phyloP scores from a whole-genome alignment of 176 grass and related monocot species.

The Typha latifolia region DNA sequence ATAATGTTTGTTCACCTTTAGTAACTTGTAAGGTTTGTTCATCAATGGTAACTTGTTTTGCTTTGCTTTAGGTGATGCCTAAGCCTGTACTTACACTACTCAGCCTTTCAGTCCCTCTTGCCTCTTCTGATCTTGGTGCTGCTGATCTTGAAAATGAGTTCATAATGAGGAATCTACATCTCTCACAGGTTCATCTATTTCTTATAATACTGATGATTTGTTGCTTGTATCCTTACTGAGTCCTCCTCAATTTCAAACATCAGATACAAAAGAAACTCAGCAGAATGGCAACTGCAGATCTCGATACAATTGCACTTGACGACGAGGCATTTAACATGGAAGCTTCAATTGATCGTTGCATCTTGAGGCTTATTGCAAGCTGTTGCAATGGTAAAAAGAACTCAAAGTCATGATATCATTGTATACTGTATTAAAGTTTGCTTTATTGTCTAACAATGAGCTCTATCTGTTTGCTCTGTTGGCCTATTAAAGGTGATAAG shows the following conservation, averaged over 20 bases:
- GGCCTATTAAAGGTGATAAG: conserved; percentile 59
- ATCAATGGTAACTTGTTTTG: conserved; percentile 5
- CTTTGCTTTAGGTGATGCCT: conserved; percentile 61
- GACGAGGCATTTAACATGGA: conserved; percentile 82
- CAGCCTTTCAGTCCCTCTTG: conserved; percentile 59
- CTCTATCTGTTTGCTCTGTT: conserved; percentile 17
- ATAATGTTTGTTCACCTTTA: background rate
- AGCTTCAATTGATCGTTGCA: conserved; percentile 79
- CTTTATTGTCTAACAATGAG: background rate
- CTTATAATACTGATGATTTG: conserved; percentile 1
- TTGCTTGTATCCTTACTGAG: conserved; percentile 16
- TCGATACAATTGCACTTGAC: conserved; percentile 49
- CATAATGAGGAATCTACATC: conserved; percentile 64
- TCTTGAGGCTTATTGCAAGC: conserved; percentile 80
- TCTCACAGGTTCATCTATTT: conserved; percentile 58
- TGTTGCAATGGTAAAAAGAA: conserved; percentile 74
- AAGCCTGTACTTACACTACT: conserved; percentile 80
- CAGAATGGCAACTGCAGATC: conserved; percentile 32
- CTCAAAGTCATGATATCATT: conserved; percentile 20
- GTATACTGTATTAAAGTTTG: background rate
- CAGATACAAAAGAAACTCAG: conserved; percentile 74
- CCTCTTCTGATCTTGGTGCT: conserved; percentile 80
- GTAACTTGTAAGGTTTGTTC: background rate
- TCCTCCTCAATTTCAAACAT: conserved; percentile 17
- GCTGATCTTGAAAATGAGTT: conserved; percentile 86